Conservation (phyloP, 345 rosid species). For the Euphorbia pulcherrima region DNA sequence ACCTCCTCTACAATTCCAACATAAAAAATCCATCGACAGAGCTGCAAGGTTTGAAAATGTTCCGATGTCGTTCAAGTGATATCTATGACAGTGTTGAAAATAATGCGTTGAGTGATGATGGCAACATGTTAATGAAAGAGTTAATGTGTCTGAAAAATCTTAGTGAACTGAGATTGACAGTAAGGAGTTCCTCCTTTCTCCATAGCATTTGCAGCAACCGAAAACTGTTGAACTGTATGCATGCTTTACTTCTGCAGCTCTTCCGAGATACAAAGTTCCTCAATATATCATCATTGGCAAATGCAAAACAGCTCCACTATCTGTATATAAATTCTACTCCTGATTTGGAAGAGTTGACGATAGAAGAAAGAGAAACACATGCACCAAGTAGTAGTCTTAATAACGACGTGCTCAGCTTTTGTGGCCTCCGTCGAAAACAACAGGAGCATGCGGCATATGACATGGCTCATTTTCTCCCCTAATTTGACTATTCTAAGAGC, state of each 20-base stretch:
- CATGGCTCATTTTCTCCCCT: slow-evolving; percentile 12
- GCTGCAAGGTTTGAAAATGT: slow-evolving; percentile 11
- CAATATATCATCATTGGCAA: neutral
- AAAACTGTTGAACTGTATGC: neutral
- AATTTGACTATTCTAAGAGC: neutral
- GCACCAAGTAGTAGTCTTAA: neutral
- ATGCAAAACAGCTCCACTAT: neutral
- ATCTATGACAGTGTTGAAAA: neutral
- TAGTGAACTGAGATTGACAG: neutral
- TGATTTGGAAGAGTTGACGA: neutral
- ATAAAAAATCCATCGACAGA: too few species aligned
- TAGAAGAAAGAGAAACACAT: neutral
- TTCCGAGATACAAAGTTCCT: neutral
- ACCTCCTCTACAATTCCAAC: too few species aligned
- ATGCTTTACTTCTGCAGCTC: neutral
- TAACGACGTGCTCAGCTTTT: neutral
- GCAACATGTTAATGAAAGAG: slow-evolving; percentile 6
- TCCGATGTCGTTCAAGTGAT: neutral
- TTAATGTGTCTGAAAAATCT: slow-evolving; percentile 8
- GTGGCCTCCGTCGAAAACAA: neutral
- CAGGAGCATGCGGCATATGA: neutral
- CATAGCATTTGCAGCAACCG: neutral
- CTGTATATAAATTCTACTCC: neutral
- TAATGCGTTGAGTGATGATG: neutral
- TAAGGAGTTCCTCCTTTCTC: neutral